Evolutionary conservation across 108 stramenopile genomes (phyloP).

Genomic region (Stephanodiscus minutulus): DNA sequence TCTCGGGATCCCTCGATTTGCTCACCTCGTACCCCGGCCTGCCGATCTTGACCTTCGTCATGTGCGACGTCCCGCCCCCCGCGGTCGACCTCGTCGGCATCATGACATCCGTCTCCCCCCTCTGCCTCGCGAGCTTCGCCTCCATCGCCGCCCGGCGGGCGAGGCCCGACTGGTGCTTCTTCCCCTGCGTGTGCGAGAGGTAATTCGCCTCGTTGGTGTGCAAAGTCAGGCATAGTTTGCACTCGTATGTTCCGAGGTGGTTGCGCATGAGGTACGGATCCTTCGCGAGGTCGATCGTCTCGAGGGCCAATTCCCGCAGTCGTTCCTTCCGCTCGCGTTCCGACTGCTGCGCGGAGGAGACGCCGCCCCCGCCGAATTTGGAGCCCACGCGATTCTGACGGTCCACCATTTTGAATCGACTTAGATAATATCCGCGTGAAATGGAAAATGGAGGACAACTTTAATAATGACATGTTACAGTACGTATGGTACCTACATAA

Average conservation of each 20-base stretch:
- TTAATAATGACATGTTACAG: no score
- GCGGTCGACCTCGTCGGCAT: conserved; percentile 26
- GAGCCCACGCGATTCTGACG: conserved; percentile 97
- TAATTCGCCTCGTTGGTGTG: conserved; percentile 99
- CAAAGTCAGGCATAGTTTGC: conserved; percentile 97
- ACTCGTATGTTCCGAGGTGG: conserved; percentile 98
- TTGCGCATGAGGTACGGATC: conserved; percentile 99
- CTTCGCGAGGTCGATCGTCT: conserved; percentile 98
- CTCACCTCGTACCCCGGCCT: conserved; percentile 98
- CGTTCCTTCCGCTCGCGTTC: conserved; percentile 98
- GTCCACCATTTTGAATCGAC: conserved; percentile 53
- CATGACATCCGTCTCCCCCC: conserved; percentile 58
- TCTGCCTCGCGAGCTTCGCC: conserved; percentile 60
- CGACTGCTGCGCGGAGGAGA: conserved; percentile 83
- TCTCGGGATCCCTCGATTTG: conserved; percentile 83
- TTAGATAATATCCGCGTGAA: no score
- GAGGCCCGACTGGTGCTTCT: conserved; percentile 97
- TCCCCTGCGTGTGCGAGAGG: conserved; percentile 99
- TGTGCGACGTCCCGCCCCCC: conserved; percentile 1
- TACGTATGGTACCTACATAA: no score
- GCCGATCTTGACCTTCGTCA: conserved; percentile 87
- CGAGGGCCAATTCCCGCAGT: conserved; percentile 93
- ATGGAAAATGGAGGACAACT: no score
- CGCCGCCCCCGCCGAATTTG: conserved; percentile 98
- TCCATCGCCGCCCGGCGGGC: conserved; percentile 89